These are phyloP conservation scores for Sugiyamaella grinbergsii DNA, from an alignment of 1,139 yeast genomes.

Conservation along the genomic window DNA sequence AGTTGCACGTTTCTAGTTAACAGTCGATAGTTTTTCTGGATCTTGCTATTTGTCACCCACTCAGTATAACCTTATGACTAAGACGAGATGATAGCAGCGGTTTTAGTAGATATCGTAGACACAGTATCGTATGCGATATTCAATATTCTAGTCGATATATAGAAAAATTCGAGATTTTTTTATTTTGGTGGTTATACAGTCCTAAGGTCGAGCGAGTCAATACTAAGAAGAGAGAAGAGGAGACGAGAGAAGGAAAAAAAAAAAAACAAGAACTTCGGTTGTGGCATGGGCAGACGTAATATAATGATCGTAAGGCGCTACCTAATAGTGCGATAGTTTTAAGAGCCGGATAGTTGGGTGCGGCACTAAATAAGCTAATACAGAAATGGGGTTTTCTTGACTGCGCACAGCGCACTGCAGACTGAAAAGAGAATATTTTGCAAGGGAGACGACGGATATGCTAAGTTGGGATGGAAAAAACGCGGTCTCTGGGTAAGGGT, in stretches of 20 bases:
- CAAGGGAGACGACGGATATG: background rate
- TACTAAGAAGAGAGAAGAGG: too few species aligned
- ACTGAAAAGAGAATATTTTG: background rate
- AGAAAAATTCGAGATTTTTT: too few species aligned
- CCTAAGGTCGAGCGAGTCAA: too few species aligned
- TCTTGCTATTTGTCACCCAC: too few species aligned
- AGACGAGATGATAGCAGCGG: too few species aligned
- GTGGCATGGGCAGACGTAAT: slow-evolving; percentile 8
- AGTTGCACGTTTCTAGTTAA: too few species aligned
- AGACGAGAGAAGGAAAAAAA: background rate
- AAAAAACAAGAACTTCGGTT: background rate
- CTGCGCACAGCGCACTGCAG: background rate
- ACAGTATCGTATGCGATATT: too few species aligned
- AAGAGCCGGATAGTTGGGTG: slow-evolving; percentile 1
- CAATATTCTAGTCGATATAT: too few species aligned
- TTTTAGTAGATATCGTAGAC: too few species aligned
- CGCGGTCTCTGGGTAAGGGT: background rate
- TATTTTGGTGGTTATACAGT: too few species aligned
- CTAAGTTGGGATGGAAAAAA: background rate
- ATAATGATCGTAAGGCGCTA: slow-evolving; percentile 13
- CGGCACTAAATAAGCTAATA: slow-evolving; percentile 13
- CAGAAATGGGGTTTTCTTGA: slow-evolving; percentile 16
- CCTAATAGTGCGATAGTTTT: background rate
- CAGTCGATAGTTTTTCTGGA: too few species aligned
- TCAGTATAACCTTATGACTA: too few species aligned